Evolutionary conservation across 1,139 yeast genomes (phyloP).

Genomic region (Debaryomycetaceae sp.): DNA sequence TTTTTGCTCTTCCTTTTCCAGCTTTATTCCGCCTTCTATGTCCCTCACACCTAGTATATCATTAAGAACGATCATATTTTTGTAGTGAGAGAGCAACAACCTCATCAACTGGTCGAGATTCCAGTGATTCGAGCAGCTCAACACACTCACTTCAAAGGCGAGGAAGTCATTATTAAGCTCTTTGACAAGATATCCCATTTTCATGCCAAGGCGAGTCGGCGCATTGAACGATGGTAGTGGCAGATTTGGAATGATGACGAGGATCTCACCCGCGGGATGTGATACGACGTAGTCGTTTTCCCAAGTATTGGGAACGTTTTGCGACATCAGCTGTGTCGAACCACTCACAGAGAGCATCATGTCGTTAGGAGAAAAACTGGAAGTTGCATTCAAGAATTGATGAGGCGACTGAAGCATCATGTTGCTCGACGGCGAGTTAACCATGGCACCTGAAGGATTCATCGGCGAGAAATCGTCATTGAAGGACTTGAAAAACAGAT

Average conservation of each 20-base stretch:
- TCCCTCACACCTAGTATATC: constrained; percentile 36
- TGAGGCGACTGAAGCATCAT: constrained; percentile 37
- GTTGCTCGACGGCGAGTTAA: constrained; percentile 36
- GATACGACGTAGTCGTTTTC: constrained; percentile 39
- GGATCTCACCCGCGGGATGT: constrained; percentile 54
- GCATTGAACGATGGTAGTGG: constrained; percentile 68
- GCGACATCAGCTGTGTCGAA: not conserved
- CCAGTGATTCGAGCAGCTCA: constrained; percentile 69
- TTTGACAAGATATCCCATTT: constrained; percentile 67
- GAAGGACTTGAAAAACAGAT: not conserved
- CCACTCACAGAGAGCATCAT: constrained; percentile 12
- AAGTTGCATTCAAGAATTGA: constrained; percentile 34
- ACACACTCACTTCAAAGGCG: constrained; percentile 57
- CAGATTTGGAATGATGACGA: constrained; percentile 59
- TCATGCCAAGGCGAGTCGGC: constrained; percentile 67
- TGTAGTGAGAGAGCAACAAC: constrained; percentile 61
- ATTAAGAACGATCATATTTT: constrained; percentile 56
- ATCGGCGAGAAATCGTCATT: constrained; percentile 10
- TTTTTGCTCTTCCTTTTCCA: constrained; percentile 4
- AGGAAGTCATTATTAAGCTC: constrained; percentile 18
- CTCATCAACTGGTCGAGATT: constrained; percentile 55
- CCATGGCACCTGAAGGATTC: constrained; percentile 23
- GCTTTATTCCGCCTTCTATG: constrained; percentile 17
- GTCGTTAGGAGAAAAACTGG: constrained; percentile 36
- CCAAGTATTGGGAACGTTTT: not conserved